Percentiles rank a stretch among this genome's conserved stretches.
phyloP scores from a whole-genome alignment of 805 yeast genomes.

The Candida incommunis region DNA sequence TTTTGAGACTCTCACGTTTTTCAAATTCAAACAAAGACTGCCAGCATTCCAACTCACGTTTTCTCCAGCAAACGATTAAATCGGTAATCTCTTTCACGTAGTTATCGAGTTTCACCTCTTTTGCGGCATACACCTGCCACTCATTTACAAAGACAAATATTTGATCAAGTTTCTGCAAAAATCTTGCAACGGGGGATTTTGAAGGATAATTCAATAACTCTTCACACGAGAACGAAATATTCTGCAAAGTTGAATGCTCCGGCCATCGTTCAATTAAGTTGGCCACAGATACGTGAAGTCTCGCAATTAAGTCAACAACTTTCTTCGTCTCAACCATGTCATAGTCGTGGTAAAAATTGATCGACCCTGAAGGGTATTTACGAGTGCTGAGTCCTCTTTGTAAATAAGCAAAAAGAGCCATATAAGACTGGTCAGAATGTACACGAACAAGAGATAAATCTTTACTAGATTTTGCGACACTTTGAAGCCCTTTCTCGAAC shows the following conservation, averaged over 20 bases:
- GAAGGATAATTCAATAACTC: conserved; percentile 55
- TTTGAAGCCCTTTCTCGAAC: not conserved
- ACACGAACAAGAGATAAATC: not conserved
- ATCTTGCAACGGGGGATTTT: conserved; percentile 59
- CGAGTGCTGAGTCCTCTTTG: conserved; percentile 6
- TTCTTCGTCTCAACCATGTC: conserved; percentile 44
- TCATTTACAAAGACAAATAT: conserved; percentile 70
- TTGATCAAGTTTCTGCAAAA: conserved; percentile 74
- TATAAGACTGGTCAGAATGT: no score
- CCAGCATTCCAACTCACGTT: conserved; percentile 78
- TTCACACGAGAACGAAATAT: conserved; percentile 43
- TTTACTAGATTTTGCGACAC: not conserved
- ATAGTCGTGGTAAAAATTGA: conserved; percentile 52
- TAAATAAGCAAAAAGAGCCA: conserved; percentile 7
- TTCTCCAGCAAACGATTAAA: conserved; percentile 83
- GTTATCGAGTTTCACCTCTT: conserved; percentile 48
- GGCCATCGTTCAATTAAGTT: conserved; percentile 65
- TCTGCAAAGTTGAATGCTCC: conserved; percentile 80
- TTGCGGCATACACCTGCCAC: conserved; percentile 88
- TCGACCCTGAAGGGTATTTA: conserved; percentile 19
- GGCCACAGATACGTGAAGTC: conserved; percentile 30
- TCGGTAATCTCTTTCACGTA: conserved; percentile 45
- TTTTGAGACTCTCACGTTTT: conserved; percentile 38
- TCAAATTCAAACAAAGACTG: conserved; percentile 45
- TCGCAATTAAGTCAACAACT: conserved; percentile 38